phyloP scores from a whole-genome alignment of 352 stramenopile species.

The Pythium aristosporum region DNA sequence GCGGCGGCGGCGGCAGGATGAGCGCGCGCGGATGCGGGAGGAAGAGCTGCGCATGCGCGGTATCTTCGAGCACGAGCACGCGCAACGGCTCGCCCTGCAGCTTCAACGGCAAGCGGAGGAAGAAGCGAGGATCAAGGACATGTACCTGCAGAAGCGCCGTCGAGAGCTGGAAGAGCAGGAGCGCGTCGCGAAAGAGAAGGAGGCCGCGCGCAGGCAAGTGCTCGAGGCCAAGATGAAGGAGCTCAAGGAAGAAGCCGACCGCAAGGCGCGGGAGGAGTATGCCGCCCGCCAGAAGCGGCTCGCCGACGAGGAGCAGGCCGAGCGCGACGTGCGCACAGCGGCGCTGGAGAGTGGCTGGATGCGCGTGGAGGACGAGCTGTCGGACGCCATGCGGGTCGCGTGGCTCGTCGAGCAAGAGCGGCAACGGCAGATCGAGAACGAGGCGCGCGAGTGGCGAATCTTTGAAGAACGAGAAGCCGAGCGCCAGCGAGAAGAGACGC shows the following conservation, averaged over 20 bases:
- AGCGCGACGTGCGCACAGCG: slow-evolving; percentile 32
- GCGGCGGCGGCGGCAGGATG: slow-evolving; percentile 47
- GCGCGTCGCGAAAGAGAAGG: slow-evolving; percentile 42
- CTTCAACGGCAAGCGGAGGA: slow-evolving; percentile 43
- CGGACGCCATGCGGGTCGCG: slow-evolving; percentile 34
- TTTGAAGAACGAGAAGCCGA: slow-evolving; percentile 55
- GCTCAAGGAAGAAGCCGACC: slow-evolving; percentile 62
- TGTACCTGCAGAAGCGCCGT: slow-evolving; percentile 54
- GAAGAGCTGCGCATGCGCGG: slow-evolving; percentile 52
- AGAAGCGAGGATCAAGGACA: slow-evolving; percentile 42
- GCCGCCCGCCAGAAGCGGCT: slow-evolving; percentile 39
- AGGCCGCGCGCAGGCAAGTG: slow-evolving; percentile 34
- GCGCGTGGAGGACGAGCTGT: slow-evolving; percentile 52
- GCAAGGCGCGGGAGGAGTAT: slow-evolving; percentile 50
- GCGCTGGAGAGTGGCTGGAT: slow-evolving; percentile 44
- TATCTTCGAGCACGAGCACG: slow-evolving; percentile 43
- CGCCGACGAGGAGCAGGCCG: slow-evolving; percentile 34
- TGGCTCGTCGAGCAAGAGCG: slow-evolving; percentile 40
- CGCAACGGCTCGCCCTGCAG: slow-evolving; percentile 28
- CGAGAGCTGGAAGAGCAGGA: slow-evolving; percentile 43
- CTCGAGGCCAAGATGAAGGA: slow-evolving; percentile 58
- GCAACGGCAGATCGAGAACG: slow-evolving; percentile 47
- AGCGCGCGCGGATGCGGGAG: slow-evolving; percentile 53
- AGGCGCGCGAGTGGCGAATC: slow-evolving; percentile 56
- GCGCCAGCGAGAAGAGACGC: slow-evolving; percentile 49